Evolutionary conservation across 768 basidiomycete species (phyloP).

Genomic region (Hebeloma cylindrosporum): DNA sequence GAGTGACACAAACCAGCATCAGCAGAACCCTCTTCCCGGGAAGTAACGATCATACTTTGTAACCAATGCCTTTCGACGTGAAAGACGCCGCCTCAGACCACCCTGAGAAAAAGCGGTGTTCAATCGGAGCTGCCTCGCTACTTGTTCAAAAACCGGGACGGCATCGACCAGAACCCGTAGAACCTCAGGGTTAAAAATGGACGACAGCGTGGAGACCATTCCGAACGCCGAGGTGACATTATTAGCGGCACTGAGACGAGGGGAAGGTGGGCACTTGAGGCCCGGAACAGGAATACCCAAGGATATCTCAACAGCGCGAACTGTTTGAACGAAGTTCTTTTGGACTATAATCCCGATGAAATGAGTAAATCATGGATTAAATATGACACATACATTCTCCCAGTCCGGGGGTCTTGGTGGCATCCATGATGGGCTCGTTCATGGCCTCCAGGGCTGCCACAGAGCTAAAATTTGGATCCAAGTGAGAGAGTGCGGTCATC

Average conservation of each 20-base stretch:
- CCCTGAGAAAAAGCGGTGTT: slow-evolving; percentile 19
- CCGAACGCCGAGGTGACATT: slow-evolving; percentile 30
- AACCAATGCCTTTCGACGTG: slow-evolving; percentile 20
- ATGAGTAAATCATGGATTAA: background rate
- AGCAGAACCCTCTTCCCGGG: no score
- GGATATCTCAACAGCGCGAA: slow-evolving; percentile 62
- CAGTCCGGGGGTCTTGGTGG: slow-evolving; percentile 62
- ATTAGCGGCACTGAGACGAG: slow-evolving; percentile 5
- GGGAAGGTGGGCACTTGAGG: slow-evolving; percentile 21
- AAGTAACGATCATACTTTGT: slow-evolving; percentile 34
- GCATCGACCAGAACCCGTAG: slow-evolving; percentile 33
- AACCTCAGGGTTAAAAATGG: slow-evolving; percentile 29
- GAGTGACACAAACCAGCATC: background rate
- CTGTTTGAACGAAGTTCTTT: slow-evolving; percentile 63
- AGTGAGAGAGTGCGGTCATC: slow-evolving; percentile 71
- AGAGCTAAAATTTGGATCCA: slow-evolving; percentile 62
- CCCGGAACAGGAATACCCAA: slow-evolving; percentile 53
- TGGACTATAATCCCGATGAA: slow-evolving; percentile 46
- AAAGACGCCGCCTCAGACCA: slow-evolving; percentile 10
- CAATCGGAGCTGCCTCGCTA: slow-evolving; percentile 27
- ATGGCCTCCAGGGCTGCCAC: slow-evolving; percentile 75
- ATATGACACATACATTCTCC: slow-evolving; percentile 55
- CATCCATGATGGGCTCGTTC: slow-evolving; percentile 79
- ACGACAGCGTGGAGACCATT: slow-evolving; percentile 13
- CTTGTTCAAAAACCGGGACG: slow-evolving; percentile 35